These are phyloP conservation scores for Apophysomyces sp. DNA, from an alignment of 371 early-diverging fungal species.

Conservation along the genomic window DNA sequence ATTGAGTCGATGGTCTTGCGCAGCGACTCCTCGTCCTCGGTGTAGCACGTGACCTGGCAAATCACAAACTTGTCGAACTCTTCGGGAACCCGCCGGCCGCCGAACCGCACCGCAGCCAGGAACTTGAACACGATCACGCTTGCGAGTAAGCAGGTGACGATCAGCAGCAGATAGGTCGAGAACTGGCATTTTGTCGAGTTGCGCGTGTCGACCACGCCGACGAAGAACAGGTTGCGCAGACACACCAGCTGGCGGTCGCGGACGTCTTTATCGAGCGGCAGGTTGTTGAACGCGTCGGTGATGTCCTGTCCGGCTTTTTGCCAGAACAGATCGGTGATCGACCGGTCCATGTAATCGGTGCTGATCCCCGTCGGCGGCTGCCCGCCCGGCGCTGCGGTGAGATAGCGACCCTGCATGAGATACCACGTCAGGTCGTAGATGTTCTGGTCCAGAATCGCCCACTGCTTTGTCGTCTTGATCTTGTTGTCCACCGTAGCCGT, in stretches of 20 bases:
- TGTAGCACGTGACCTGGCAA: slow-evolving; percentile 93
- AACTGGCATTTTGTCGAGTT: slow-evolving; percentile 81
- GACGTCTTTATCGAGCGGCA: slow-evolving; percentile 27
- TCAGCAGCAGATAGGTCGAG: slow-evolving; percentile 82
- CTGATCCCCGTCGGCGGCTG: slow-evolving; percentile 51
- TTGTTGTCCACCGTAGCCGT: slow-evolving; percentile 25
- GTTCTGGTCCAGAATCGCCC: slow-evolving; percentile 59
- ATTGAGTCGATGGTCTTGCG: slow-evolving; percentile 92
- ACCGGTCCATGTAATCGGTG: slow-evolving; percentile 47
- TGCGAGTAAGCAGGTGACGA: slow-evolving; percentile 73
- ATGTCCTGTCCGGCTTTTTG: slow-evolving; percentile 68
- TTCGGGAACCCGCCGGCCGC: slow-evolving; percentile 74
- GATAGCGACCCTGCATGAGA: slow-evolving; percentile 41
- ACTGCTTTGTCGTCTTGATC: slow-evolving; percentile 33
- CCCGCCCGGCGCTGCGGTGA: slow-evolving; percentile 32
- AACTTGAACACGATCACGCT: slow-evolving; percentile 89
- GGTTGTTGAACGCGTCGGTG: slow-evolving; percentile 52
- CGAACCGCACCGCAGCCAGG: slow-evolving; percentile 87
- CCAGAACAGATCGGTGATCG: slow-evolving; percentile 62
- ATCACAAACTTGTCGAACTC: slow-evolving; percentile 91
- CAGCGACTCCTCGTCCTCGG: slow-evolving; percentile 95
- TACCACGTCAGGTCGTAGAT: slow-evolving; percentile 67
- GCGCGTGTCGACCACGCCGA: slow-evolving; percentile 87
- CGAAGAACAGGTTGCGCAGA: slow-evolving; percentile 81
- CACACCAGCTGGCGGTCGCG: slow-evolving; percentile 55